Evolutionary conservation across 768 basidiomycete species (phyloP).

Genomic region (Lactifluus hygrophoroides): DNA sequence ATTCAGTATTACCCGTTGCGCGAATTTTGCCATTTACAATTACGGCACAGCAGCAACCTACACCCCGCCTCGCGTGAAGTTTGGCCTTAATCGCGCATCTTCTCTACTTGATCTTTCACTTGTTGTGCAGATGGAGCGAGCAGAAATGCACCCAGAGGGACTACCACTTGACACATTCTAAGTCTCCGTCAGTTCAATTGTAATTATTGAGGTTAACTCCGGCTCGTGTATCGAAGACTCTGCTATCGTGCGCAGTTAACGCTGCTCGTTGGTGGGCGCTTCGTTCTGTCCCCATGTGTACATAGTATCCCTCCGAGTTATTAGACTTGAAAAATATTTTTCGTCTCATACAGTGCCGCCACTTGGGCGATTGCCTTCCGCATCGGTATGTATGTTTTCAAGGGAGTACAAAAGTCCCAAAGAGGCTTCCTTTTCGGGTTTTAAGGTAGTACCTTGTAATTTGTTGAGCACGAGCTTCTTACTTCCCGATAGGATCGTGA

Average conservation of each 20-base stretch:
- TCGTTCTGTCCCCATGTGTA: not conserved
- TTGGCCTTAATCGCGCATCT: not conserved
- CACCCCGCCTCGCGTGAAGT: not conserved
- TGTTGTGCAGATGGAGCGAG: conserved; percentile 1
- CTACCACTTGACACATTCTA: not conserved
- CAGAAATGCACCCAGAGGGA: not conserved
- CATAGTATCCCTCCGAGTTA: not conserved
- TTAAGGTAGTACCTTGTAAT: too few relatives aligned
- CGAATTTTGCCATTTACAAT: conserved; percentile 6
- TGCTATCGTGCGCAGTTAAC: not conserved
- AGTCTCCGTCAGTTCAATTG: not conserved
- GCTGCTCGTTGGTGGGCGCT: not conserved
- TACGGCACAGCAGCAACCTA: not conserved
- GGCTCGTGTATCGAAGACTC: not conserved
- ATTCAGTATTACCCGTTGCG: conserved; percentile 6
- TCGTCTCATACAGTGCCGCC: not conserved
- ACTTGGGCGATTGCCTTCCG: not conserved
- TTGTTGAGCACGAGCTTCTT: not conserved
- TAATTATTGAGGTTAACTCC: not conserved
- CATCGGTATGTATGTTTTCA: not conserved
- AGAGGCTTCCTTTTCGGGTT: not conserved
- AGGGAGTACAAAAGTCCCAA: not conserved
- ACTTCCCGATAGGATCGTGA: not conserved
- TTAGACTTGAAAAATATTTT: not conserved
- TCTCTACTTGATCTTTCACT: not conserved